Conservation (phyloP, 371 early-diverging fungal species). For the Conidiobolus incongruus region DNA sequence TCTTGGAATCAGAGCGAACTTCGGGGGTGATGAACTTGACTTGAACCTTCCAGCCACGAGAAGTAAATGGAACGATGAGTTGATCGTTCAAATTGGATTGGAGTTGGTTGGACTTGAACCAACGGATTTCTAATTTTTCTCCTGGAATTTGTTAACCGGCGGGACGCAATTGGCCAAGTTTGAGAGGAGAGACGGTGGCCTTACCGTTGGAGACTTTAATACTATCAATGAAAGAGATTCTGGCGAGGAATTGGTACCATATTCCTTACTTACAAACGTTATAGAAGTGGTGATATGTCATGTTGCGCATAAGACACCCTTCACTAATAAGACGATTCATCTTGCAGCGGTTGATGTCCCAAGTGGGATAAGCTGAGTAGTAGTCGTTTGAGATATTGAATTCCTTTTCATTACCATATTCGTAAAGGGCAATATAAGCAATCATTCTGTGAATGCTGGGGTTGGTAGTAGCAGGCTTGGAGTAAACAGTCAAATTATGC, state of each 20-base stretch:
- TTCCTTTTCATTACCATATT: conserved; percentile 17
- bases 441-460: conserved; percentile 21
- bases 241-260: conserved; percentile 17
- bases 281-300: conserved; percentile 20
- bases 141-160: conserved; percentile 8
- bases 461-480: background rate
- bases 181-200: background rate
- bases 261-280: conserved; percentile 27
- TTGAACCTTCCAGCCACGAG: background rate
- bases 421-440: conserved; percentile 24
- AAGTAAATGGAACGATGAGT: background rate
- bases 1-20: background rate
- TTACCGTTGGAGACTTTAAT: background rate
- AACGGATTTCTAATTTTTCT: conserved; percentile 9
- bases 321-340: conserved; percentile 23
- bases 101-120: conserved; percentile 10
- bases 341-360: conserved; percentile 10
- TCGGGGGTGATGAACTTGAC: background rate
- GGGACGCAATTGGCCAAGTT: background rate
- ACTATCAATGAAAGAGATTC: conserved; percentile 1
- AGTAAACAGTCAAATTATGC: background rate
- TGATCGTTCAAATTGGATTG: background rate
- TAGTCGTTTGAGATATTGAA: conserved; percentile 14
- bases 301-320: conserved; percentile 32
- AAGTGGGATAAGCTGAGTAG: conserved; percentile 23